Conservation (phyloP, 805 yeast genomes). For the Suhomyces emberorum region DNA sequence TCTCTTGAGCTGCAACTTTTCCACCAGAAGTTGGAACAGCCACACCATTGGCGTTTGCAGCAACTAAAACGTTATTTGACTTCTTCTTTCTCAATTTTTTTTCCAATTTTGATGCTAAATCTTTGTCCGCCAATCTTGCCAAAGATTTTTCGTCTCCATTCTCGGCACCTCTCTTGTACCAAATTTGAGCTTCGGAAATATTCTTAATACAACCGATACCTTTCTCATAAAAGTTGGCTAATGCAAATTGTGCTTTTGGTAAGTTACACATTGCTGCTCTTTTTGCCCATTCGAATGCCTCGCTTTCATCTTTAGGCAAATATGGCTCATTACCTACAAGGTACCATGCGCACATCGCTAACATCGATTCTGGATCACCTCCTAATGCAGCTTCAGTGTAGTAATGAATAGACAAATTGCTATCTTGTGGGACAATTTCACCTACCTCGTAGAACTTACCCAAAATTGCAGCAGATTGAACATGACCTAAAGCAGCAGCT, state of each 20-base stretch:
- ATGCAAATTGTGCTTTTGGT: constrained; percentile 80
- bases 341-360: constrained; percentile 96
- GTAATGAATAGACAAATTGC: constrained; percentile 84
- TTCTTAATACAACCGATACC: constrained; percentile 82
- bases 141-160: constrained; percentile 44
- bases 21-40: constrained; percentile 5
- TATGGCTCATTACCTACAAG: constrained; percentile 86
- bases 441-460: constrained; percentile 87
- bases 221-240: constrained; percentile 78
- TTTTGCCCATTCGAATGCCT: constrained; percentile 93
- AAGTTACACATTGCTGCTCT: constrained; percentile 75
- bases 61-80: constrained; percentile 6
- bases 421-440: constrained; percentile 69
- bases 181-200: constrained; percentile 54
- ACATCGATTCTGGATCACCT: constrained; percentile 87
- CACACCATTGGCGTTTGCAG: constrained; percentile 3
- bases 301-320: constrained; percentile 70
- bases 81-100: constrained; percentile 29
- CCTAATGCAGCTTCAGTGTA: constrained; percentile 86
- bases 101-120: constrained; percentile 25
- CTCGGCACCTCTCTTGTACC: constrained; percentile 76
- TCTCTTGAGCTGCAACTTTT: constrained; percentile 26
- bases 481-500: constrained; percentile 85
- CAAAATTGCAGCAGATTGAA: constrained; percentile 72
- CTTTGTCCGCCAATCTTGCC: constrained; percentile 30